Evolutionary conservation across 2,329 filamentous ascomycete genomes (phyloP).

Genomic region (Tolypocladium paradoxum): DNA sequence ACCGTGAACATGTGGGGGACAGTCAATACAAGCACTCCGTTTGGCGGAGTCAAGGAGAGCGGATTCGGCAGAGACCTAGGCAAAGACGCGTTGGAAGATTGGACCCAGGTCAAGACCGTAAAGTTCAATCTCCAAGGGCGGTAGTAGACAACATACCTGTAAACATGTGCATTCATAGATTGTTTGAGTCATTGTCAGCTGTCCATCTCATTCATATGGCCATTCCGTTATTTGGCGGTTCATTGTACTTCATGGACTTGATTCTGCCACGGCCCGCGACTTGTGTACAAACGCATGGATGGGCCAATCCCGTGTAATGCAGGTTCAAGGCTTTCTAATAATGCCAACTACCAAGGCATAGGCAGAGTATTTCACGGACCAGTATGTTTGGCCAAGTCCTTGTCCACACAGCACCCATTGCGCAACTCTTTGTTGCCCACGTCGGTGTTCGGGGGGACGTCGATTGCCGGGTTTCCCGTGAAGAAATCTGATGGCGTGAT

Average conservation of each 20-base stretch:
- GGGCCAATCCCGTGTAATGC: too few species aligned
- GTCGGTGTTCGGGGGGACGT: slow-evolving; percentile 29
- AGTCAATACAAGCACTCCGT: slow-evolving; percentile 16
- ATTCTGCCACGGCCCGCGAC: too few species aligned
- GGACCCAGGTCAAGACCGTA: slow-evolving; percentile 17
- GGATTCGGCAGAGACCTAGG: slow-evolving; percentile 22
- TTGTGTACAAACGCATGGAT: too few species aligned
- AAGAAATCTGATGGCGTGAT: slow-evolving; percentile 39
- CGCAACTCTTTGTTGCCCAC: slow-evolving; percentile 7
- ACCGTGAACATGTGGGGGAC: slow-evolving; percentile 39
- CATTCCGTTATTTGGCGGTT: neutral
- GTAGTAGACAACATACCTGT: neutral
- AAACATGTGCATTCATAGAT: neutral
- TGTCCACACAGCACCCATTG: neutral
- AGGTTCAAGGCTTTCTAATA: neutral
- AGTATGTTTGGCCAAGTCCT: neutral
- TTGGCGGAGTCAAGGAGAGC: slow-evolving; percentile 23
- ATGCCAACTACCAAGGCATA: neutral
- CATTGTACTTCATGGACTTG: too few species aligned
- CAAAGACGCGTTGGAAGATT: slow-evolving; percentile 19
- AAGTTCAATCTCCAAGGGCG: slow-evolving; percentile 5
- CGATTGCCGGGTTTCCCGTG: slow-evolving; percentile 33
- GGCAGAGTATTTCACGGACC: neutral
- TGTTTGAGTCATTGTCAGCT: neutral
- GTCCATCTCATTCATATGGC: neutral